These are phyloP conservation scores for Pelargonium australe DNA, from an alignment of 441 rosid species.

Conservation along the genomic window DNA sequence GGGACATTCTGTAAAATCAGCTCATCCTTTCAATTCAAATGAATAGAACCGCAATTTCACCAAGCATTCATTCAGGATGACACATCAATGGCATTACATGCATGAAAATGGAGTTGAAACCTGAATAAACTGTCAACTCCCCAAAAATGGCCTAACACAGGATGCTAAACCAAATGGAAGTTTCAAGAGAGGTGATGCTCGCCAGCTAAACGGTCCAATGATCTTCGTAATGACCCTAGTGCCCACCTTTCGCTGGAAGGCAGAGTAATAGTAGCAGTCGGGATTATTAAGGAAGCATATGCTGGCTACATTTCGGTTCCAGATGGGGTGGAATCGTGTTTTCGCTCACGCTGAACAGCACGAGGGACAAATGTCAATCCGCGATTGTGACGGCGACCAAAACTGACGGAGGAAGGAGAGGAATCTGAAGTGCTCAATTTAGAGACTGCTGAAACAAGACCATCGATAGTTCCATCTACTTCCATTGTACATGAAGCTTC, in stretches of 20 bases:
- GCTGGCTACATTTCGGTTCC: constrained; percentile 21
- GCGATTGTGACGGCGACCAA: constrained; percentile 69
- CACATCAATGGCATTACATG: too few relatives aligned
- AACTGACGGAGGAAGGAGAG: constrained; percentile 68
- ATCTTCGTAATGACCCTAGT: too few relatives aligned
- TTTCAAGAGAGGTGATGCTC: too few relatives aligned
- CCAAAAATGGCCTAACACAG: too few relatives aligned
- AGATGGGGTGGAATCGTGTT: constrained; percentile 25
- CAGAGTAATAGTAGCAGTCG: background rate
- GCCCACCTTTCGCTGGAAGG: too few relatives aligned
- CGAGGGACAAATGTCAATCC: constrained; percentile 74
- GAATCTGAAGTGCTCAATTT: constrained; percentile 65
- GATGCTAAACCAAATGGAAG: too few relatives aligned
- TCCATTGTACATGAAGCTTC: constrained; percentile 55
- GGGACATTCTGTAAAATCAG: too few relatives aligned
- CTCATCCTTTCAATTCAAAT: too few relatives aligned
- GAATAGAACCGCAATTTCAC: background rate
- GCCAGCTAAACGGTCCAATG: too few relatives aligned
- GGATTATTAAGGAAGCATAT: background rate
- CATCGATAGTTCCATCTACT: constrained; percentile 51
- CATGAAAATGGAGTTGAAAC: background rate
- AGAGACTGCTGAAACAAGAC: constrained; percentile 78
- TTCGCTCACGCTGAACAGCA: constrained; percentile 42
- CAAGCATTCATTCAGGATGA: background rate
- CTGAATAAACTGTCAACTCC: background rate